These are phyloP conservation scores for Ceratocystis cubensis DNA, from an alignment of 2,329 filamentous ascomycete species.

Conservation along the genomic window DNA sequence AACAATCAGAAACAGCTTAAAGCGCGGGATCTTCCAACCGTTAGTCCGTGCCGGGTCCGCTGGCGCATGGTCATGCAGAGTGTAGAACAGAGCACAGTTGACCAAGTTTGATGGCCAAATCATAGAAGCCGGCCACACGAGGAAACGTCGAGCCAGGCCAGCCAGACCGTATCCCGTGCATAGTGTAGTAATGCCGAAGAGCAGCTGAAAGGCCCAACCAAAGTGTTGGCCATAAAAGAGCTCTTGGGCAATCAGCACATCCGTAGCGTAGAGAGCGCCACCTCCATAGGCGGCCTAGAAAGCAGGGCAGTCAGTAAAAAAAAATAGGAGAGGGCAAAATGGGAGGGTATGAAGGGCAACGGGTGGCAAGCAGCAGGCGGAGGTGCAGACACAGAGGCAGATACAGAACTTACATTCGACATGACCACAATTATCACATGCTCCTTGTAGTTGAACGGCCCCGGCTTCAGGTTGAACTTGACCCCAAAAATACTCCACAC, in stretches of 20 bases:
- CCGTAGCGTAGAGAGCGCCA: constrained; percentile 44
- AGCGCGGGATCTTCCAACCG: constrained; percentile 48
- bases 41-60: constrained; percentile 40
- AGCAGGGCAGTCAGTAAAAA: constrained; percentile 22
- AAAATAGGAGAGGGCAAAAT: neutral
- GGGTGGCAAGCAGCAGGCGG: neutral
- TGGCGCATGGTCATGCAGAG: constrained; percentile 48
- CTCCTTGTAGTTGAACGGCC: constrained; percentile 50
- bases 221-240: constrained; percentile 41
- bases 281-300: constrained; percentile 43
- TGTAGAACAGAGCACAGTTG: constrained; percentile 50
- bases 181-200: constrained; percentile 48
- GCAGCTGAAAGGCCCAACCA: constrained; percentile 46
- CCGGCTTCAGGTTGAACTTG: constrained; percentile 44
- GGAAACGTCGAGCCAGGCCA: constrained; percentile 45
- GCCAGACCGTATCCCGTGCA: constrained; percentile 53
- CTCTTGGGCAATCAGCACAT: constrained; percentile 33
- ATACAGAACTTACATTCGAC: constrained; percentile 41
- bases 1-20: constrained; percentile 44
- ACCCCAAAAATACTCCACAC: constrained; percentile 40
- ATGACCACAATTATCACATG: constrained; percentile 51
- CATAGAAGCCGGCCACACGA: constrained; percentile 50
- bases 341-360: neutral
- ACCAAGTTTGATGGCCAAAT: constrained; percentile 51
- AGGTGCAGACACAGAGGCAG: too few relatives aligned